Percentiles rank a stretch among this genome's conserved stretches.
These are phyloP conservation scores for Hypoxylon sp. DNA, from an alignment of 2,329 filamentous ascomycete genomes.

Conservation along the genomic window DNA sequence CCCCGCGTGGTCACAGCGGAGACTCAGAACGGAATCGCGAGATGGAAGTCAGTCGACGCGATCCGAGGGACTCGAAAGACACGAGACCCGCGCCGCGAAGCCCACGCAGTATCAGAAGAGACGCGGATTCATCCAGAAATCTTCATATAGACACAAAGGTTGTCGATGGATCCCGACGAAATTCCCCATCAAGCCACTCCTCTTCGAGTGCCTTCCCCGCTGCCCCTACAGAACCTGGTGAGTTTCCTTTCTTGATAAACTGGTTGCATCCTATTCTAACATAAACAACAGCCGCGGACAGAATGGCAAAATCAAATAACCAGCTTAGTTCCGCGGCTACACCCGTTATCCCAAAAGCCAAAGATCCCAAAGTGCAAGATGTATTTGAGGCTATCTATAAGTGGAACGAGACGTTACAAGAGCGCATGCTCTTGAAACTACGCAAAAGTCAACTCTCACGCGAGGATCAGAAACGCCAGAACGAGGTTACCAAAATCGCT, in stretches of 20 bases:
- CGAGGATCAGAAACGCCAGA: slow-evolving; percentile 26
- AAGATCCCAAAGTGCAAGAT: slow-evolving; percentile 46
- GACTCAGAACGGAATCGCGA: slow-evolving; percentile 38
- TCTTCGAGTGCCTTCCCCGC: slow-evolving; percentile 30
- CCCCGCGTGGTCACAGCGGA: slow-evolving; percentile 32
- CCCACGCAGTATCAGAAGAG: slow-evolving; percentile 16
- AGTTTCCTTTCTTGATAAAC: slow-evolving; percentile 24
- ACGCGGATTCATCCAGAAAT: slow-evolving; percentile 28
- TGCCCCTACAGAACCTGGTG: slow-evolving; percentile 38
- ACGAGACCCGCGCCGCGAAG: slow-evolving; percentile 15
- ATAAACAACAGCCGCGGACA: slow-evolving; percentile 21
- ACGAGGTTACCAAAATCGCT: slow-evolving; percentile 26
- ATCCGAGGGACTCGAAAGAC: slow-evolving; percentile 31
- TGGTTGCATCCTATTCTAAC: slow-evolving; percentile 15
- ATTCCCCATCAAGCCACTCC: slow-evolving; percentile 26
- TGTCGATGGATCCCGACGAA: slow-evolving; percentile 16
- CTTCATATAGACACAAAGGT: slow-evolving; percentile 39
- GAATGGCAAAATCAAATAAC: neutral
- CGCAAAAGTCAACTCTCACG: slow-evolving; percentile 18
- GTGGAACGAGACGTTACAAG: slow-evolving; percentile 27
- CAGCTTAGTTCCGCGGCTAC: neutral
- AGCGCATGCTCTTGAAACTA: slow-evolving; percentile 24
- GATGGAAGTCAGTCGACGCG: slow-evolving; percentile 27
- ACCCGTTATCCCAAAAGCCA: slow-evolving; percentile 37
- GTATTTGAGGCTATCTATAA: slow-evolving; percentile 38